Percentiles rank a stretch among this genome's conserved stretches.
These are phyloP conservation scores for Peribolospora baueri DNA, from an alignment of 768 basidiomycete genomes.

Conservation along the genomic window DNA sequence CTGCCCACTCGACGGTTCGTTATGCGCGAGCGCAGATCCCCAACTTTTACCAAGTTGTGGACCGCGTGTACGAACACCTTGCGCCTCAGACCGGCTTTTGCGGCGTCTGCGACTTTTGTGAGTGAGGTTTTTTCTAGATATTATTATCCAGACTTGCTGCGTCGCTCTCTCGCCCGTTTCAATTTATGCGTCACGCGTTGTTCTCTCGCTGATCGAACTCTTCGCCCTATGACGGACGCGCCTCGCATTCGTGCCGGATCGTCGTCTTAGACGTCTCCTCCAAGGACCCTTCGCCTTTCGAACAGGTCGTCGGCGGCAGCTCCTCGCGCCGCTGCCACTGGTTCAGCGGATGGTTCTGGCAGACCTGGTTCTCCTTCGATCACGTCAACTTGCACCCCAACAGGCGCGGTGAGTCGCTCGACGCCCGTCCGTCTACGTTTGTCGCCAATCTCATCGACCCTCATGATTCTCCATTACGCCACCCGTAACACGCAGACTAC, in stretches of 20 bases:
- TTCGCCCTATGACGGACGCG: background rate
- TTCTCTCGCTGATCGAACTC: background rate
- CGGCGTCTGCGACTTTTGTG: conserved; percentile 44
- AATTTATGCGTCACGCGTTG: too few relatives aligned
- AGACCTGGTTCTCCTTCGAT: conserved; percentile 33
- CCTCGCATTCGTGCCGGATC: background rate
- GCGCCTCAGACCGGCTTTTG: conserved; percentile 35
- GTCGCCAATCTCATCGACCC: background rate
- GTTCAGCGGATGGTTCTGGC: conserved; percentile 55
- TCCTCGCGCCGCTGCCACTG: conserved; percentile 30
- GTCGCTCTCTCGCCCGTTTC: background rate
- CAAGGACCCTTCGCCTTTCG: conserved; percentile 31
- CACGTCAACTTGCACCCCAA: conserved; percentile 27
- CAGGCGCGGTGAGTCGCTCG: conserved; percentile 22
- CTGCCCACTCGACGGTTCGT: background rate
- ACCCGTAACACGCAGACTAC: conserved; percentile 24
- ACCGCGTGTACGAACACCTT: conserved; percentile 41
- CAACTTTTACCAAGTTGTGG: conserved; percentile 24
- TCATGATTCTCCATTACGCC: background rate
- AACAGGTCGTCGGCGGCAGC: conserved; percentile 37
- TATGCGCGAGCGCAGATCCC: conserved; percentile 11
- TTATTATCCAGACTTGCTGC: too few relatives aligned
- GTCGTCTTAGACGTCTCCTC: conserved; percentile 25
- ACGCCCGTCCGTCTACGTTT: background rate
- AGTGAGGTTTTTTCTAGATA: too few relatives aligned